Percentiles rank a stretch among this genome's conserved stretches.
These are phyloP conservation scores for Citrus sinensis DNA, from an alignment of 345 rosid genomes.

Conservation along the genomic window DNA sequence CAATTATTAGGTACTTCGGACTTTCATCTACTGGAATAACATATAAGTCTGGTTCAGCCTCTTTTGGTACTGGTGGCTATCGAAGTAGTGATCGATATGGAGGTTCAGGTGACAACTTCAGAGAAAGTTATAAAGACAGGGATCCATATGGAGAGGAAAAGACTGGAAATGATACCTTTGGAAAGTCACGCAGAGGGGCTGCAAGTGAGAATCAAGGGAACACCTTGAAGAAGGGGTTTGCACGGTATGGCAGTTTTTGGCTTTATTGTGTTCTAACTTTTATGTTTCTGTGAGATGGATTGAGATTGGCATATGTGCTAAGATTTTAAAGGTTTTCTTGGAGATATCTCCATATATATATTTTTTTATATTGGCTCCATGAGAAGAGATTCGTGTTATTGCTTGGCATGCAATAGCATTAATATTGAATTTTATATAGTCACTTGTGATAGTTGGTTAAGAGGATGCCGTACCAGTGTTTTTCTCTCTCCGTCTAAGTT, in stretches of 20 bases:
- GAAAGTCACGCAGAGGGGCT: constrained; percentile 44
- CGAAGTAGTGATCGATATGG: constrained; percentile 52
- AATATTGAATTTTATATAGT: not conserved
- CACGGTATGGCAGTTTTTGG: constrained; percentile 53
- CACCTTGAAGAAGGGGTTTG: constrained; percentile 38
- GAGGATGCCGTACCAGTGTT: not conserved
- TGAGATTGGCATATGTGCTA: not conserved
- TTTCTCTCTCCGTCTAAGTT: not conserved
- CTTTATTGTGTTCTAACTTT: constrained; percentile 5
- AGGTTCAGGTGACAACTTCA: constrained; percentile 47
- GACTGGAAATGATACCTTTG: constrained; percentile 49
- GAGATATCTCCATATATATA: too few species aligned
- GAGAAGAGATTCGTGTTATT: not conserved
- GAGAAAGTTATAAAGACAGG: constrained; percentile 44
- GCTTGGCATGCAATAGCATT: not conserved
- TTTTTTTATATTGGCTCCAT: too few species aligned
- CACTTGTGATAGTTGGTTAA: not conserved
- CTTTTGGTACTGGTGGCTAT: constrained; percentile 51
- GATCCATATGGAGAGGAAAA: constrained; percentile 37
- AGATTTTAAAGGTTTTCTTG: not conserved
- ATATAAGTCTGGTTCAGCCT: constrained; percentile 61
- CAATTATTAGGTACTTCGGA: constrained; percentile 67
- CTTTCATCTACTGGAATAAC: constrained; percentile 84
- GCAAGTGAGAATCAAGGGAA: constrained; percentile 40
- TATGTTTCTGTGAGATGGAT: not conserved